Percentiles rank a stretch among this genome's conserved stretches.
phyloP scores from a whole-genome alignment of 2,329 filamentous ascomycete species.

The Trichoderma breve region DNA sequence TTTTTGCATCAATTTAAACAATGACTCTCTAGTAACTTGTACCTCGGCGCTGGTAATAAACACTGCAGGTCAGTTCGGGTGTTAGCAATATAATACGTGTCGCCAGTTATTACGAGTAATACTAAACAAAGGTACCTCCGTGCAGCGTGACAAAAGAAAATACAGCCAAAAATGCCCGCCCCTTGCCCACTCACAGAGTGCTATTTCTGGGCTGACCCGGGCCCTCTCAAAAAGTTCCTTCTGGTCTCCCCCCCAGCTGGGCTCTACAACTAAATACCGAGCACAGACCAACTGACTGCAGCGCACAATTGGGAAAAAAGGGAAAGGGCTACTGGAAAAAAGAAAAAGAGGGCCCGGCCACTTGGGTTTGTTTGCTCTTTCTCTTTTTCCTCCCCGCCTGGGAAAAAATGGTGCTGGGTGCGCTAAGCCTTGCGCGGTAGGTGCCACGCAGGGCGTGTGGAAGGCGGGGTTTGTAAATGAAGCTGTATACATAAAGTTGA shows the following conservation, averaged over 20 bases:
- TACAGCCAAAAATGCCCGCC: not conserved
- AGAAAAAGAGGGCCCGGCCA: not conserved
- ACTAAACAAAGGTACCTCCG: not conserved
- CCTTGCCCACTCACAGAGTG: not conserved
- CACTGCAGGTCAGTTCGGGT: not conserved
- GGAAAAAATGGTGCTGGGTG: not conserved
- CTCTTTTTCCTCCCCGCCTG: not conserved
- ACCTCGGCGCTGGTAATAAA: not conserved
- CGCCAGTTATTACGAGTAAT: not conserved
- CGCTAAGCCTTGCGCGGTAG: constrained; percentile 27
- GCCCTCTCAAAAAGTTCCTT: constrained; percentile 11
- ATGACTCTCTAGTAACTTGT: not conserved
- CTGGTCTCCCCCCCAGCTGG: not conserved
- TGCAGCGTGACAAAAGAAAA: not conserved
- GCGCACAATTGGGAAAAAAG: not conserved
- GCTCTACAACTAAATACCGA: not conserved
- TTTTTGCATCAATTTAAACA: not conserved
- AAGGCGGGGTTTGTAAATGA: constrained; percentile 5
- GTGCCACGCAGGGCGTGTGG: constrained; percentile 23
- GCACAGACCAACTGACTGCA: not conserved
- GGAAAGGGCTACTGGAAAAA: not conserved
- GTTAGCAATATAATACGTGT: not conserved
- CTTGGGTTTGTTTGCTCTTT: not conserved
- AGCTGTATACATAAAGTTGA: not conserved
- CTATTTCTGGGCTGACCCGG: not conserved